Base-by-base conservation (phyloP, 2,329 filamentous ascomycete genomes). In the Dactylellina sp. region DNA sequence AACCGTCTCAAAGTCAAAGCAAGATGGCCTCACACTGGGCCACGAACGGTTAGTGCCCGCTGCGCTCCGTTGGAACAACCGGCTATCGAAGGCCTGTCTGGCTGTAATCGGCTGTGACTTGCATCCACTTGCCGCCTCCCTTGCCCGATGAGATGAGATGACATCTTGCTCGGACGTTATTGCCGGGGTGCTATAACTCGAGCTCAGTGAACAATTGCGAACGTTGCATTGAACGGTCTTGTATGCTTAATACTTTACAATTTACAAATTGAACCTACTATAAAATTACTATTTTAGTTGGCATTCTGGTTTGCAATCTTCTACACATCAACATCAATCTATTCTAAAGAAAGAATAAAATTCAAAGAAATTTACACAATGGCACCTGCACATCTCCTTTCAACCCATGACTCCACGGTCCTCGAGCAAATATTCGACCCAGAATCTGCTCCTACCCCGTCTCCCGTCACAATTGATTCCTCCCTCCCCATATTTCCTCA, bases 401-500 rank as follows among this genome's bases (percentile, higher is more conserved):
- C 85, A 79, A 82, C 80, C 49, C 85, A 85, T 75, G 88, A 90
- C 79, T 81, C 87, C 79, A 84, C 87, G 65, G 84, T 90, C 76
- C 85, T 90, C 68, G 84, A 86, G 75, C 89, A 89, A 79, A 89
- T 90, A 80, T 87, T 86, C 77, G 88, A 90, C 74, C 88, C 88
- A 0, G 88, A 90, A 78, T 85, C 85, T 6, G 57, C 77, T 35
- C 64, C 77, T 14, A 84, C 89, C 75, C 86, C 88, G 12, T 82
- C 84, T 14, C 81, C 84, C 7, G 81, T 87, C 60, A 82, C 87
- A 64, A 82, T 89, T 66, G 86, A 89, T 64, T 18, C 75, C n/a
- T 79, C 81, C 14, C 78, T 84, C 32, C 81, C 82, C 14, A 71
- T 78, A 3, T 79, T 82, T 62, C 79, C 81, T 0, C 79, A 75